Evolutionary conservation across 352 stramenopile genomes (phyloP), one percentile per base, ranked within the genome.

Genomic region (Globisporangium mamillatum): DNA sequence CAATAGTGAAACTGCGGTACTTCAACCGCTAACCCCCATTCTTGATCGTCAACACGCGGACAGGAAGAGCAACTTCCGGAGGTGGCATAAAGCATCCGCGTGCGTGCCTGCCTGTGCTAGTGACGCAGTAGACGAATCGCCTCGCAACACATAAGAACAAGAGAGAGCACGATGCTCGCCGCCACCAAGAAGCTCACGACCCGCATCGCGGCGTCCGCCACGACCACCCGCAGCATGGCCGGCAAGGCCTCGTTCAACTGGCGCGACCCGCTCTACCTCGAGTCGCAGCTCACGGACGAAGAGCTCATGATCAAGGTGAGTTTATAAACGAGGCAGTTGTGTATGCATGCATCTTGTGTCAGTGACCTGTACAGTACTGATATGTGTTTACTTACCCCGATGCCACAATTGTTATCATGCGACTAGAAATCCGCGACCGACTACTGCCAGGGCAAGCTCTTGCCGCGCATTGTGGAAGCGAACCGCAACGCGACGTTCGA

Each of bases 401-500:
- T 32, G 29, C 29, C 29, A 8, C 29, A 32, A 32, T 32, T 7
- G 29, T 32, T 38, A 38, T 38, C 32, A 10, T 10, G 32, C 32
- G 32, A 38, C 32, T 38, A 97, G 83, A 95, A 98, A 84, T 92
- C 94, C 3, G 90, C 95, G 36, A 89, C 90, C 41, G 80, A 90
- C 50, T 99, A 98, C 82, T 98, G 94, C 77, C 93, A 98, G 74
- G 75, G 85, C 57, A 94, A 98, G 71, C 82, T 99, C 24, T 72
- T 98, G 72, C 97, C 97, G 44, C 72, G 89, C 61, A 98, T 99
- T 50, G 76, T 99, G 14, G 68, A 98, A 61, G 94, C 93, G 14
- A 99, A 99, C 82, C 91, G 97, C 36, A 85, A 98, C 60, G 97
- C 97, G 78, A 88, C 79, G 58, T 98, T 99, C 65, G 92, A 99